Base-by-base conservation (phyloP, 805 yeast species). In the Wickerhamomyces pijperi region DNA sequence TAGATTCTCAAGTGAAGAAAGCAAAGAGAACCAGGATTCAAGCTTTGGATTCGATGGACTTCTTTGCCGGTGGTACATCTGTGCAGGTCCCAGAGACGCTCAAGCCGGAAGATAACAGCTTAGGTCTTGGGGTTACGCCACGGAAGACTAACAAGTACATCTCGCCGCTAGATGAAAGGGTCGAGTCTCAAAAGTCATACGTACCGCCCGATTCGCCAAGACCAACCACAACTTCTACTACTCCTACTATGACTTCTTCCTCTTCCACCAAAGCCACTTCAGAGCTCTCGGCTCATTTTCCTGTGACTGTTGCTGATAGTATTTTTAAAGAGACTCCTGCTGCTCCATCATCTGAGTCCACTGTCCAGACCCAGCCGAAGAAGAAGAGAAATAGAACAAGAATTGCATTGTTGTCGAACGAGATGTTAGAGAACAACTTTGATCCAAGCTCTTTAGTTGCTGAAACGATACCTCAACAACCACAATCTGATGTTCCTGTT, bases 31-130 rank as follows among this genome's bases (percentile, higher is more conserved):
- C 29, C 4, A 46, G 46, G 25, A 51, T 64, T 2, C 46, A 59
- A 41, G 57, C 65, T 1, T 44, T 64, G 25, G 61, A 62, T 34
- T 58, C 63, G 35, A 46, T 64, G 32, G 53, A 53, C 23, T 62
- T 57, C 44, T 64, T 64, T 48, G 68, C 62, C 4, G 70, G 68
- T 23, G 68, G 68, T 7, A 11, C 12, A n/a, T 17, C 8, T 15
- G 14, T 34, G 7, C 18, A 34, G 21, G 28, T 34, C 4, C 23
- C 29, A 15, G 36, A 34, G 9, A 19, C 16, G 4, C 28, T 16
- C 16, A 31, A 35, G 20, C n/a, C 3, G 29, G 33, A 13, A 21
- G 31, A 4, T 25, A 21, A 21, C 9, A 6, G 9, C 23, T 9
- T 25, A n/a, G n/a, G n/a, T 25, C n/a, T 25, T 25, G 29, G 14